Evolutionary conservation across 768 basidiomycete genomes (phyloP).

Genomic region (Cystofilobasidium ferigula): DNA sequence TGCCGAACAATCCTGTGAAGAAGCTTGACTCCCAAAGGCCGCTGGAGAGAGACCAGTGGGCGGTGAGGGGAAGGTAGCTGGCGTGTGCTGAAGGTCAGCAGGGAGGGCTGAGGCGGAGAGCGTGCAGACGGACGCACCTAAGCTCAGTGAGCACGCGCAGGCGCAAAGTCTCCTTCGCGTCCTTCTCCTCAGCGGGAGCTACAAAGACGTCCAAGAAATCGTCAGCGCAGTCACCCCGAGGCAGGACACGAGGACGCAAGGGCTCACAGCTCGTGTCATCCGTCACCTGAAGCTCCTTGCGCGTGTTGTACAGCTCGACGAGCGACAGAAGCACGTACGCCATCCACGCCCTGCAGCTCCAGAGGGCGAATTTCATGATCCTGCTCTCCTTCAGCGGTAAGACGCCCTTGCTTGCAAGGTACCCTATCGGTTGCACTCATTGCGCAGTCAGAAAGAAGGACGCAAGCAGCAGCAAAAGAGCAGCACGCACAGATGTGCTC

Average conservation of each 20-base stretch:
- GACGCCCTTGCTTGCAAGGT: slow-evolving; percentile 31
- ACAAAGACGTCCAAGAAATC: neutral
- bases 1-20: slow-evolving; percentile 23
- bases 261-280: neutral
- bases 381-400: slow-evolving; percentile 19
- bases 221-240: neutral
- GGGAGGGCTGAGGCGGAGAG: neutral
- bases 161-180: neutral
- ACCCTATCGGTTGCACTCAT: too few relatives aligned
- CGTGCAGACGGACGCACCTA: neutral
- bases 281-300: neutral
- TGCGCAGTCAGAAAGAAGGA: too few relatives aligned
- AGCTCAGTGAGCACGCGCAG: neutral
- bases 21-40: slow-evolving; percentile 16
- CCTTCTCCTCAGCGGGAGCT: neutral
- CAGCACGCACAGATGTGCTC: slow-evolving; percentile 33
- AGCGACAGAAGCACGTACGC: slow-evolving; percentile 23
- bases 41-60: slow-evolving; percentile 52
- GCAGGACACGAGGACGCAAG: neutral
- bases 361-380: slow-evolving; percentile 44
- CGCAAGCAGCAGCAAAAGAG: neutral
- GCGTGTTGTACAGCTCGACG: neutral
- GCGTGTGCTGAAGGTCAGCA: slow-evolving; percentile 32
- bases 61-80: slow-evolving; percentile 68
- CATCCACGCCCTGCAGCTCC: slow-evolving; percentile 76